Base-by-base conservation (phyloP, 352 stramenopile species). In the Phytophthora fragariae region DNA sequence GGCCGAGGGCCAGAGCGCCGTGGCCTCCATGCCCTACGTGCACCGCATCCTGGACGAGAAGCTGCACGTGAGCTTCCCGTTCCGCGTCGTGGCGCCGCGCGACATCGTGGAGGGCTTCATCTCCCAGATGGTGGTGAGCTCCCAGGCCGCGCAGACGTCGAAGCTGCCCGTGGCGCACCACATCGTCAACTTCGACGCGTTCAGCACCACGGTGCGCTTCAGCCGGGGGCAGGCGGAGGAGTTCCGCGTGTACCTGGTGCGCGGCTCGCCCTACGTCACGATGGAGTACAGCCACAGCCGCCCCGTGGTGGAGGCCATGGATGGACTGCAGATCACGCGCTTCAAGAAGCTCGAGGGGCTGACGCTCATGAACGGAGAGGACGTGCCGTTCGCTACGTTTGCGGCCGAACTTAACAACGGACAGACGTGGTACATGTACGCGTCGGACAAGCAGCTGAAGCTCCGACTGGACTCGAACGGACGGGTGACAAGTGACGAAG, bases 201-300 rank as follows among this genome's bases (percentile, higher is more conserved):
- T 95, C 53, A 89, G 86, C 65, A 83, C 89, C 15, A 86, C 80
- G 2, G 68, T 94, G 65, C 74, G 76, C 65, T 94, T 96, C 75
- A 82, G 72, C 31, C 52, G 77, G 31, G 68, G 76, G 29, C 19
- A 76, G 3, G 29, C 70, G 0, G 75, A 84, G 17, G 73, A 81
- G 52, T 95, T 93, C 68, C 73, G 75, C 33, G 69, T 84, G 5
- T 77, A 84, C 46, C 78, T 97, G 24, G 87, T 94, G 68, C 86
- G 89, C 31, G 89, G 89, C 19, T 95, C 89, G 64, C 90, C 90
- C 33, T 97, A 93, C 61, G 54, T 96, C 10, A 95, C 90, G 4
- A 75, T 92, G 57, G 83, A 96, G 53, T 97, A 82, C 69, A 71
- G 58, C 9, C 67, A 67, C 63, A 83, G 77, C 47, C 75, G 76